Conservation (phyloP, 129 eudicot genomes). For the Mikania micrantha region DNA sequence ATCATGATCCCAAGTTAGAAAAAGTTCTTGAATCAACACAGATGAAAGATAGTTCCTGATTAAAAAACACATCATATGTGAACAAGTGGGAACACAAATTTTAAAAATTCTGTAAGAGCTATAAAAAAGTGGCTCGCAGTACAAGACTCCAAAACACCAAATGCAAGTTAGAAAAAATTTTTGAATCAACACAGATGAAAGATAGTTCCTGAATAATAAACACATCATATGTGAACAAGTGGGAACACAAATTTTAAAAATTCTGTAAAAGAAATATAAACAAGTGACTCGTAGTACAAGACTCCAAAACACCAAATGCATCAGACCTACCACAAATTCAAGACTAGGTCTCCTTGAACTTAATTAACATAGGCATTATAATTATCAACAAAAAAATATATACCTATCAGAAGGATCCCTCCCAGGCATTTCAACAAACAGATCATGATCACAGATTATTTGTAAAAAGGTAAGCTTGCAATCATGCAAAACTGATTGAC, state of each 20-base stretch:
- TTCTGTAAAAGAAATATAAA: not conserved
- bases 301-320: not conserved
- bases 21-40: slow-evolving; percentile 88
- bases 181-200: slow-evolving; percentile 91
- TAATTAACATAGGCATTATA: not conserved
- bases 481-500: slow-evolving; percentile 88
- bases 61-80: not conserved
- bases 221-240: not conserved
- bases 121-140: not conserved
- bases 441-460: slow-evolving; percentile 96
- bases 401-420: slow-evolving; percentile 99
- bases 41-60: slow-evolving; percentile 96
- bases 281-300: not conserved
- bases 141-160: not conserved
- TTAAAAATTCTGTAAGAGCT: not conserved
- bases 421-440: slow-evolving; percentile 99
- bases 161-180: slow-evolving; percentile 73
- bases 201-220: slow-evolving; percentile 68
- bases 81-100: not conserved
- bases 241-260: not conserved
- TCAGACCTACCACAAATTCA: not conserved
- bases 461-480: slow-evolving; percentile 99
- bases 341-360: slow-evolving; percentile 1
- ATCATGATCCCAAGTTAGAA: slow-evolving; percentile 97
- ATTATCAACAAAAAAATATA: not conserved